Conservation (phyloP, 306 rosid species). For the Pachyrhizus erosus region DNA sequence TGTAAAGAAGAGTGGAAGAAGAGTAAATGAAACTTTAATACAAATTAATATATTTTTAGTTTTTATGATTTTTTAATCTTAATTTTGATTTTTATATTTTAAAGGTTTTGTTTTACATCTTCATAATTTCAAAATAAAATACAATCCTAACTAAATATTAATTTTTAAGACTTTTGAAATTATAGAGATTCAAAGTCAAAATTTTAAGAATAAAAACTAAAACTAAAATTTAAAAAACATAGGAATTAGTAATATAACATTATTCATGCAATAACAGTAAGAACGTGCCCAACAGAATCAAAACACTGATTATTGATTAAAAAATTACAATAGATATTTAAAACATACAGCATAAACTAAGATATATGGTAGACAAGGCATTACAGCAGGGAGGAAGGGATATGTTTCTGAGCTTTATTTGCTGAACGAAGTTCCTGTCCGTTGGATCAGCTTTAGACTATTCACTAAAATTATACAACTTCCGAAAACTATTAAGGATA, state of each 20-base stretch:
- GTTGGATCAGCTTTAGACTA: slow-evolving; percentile 8
- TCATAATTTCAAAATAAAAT: too few species aligned
- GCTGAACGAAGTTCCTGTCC: neutral
- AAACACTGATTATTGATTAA: neutral
- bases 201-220: too few species aligned
- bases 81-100: too few species aligned
- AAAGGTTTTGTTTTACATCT: too few species aligned
- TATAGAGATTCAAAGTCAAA: too few species aligned
- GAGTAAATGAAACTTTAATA: too few species aligned
- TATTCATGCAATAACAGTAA: neutral
- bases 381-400: slow-evolving; percentile 1
- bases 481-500: neutral
- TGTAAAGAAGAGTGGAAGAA: too few species aligned
- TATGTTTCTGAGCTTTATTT: slow-evolving; percentile 17
- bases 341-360: neutral
- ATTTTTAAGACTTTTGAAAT: too few species aligned
- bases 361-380: neutral
- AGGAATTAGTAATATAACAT: neutral
- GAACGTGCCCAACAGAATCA: slow-evolving; percentile 30
- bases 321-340: neutral
- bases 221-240: too few species aligned
- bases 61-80: too few species aligned
- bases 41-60: too few species aligned
- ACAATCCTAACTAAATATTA: too few species aligned
- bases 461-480: neutral